Evolutionary conservation across 768 basidiomycete species (phyloP).

Genomic region (Leccinum pellstonianum): DNA sequence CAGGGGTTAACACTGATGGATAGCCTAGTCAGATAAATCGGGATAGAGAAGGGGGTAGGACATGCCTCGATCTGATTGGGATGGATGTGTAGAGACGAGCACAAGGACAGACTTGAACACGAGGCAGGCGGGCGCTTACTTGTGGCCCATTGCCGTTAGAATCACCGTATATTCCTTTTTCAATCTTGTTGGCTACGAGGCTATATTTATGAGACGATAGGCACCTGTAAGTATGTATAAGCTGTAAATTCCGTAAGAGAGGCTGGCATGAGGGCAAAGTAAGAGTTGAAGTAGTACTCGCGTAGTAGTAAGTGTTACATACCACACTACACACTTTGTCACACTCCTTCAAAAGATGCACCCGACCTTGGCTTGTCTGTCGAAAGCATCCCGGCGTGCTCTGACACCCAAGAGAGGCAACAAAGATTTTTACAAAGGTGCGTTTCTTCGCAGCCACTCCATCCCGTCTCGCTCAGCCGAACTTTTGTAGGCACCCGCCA

Average conservation of each 20-base stretch:
- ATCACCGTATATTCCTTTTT: not conserved
- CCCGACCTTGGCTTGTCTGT: slow-evolving; percentile 63
- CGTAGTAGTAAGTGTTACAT: too few species aligned
- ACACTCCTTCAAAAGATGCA: slow-evolving; percentile 45
- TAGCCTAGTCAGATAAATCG: not conserved
- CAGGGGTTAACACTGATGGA: too few species aligned
- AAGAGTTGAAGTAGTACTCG: not conserved
- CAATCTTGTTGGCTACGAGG: not conserved
- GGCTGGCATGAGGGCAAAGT: not conserved
- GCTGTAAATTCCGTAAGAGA: not conserved
- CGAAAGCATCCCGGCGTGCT: slow-evolving; percentile 82
- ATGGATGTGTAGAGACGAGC: not conserved
- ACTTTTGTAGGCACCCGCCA: slow-evolving; percentile 68
- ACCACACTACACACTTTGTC: not conserved
- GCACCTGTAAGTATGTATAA: not conserved
- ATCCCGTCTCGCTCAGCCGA: not conserved
- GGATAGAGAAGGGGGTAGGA: not conserved
- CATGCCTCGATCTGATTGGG: not conserved
- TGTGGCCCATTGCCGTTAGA: not conserved
- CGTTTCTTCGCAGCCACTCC: slow-evolving; percentile 7
- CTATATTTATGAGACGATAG: not conserved
- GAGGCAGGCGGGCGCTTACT: slow-evolving; percentile 5
- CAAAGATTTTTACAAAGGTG: slow-evolving; percentile 97
- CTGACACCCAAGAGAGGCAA: slow-evolving; percentile 86
- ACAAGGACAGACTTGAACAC: not conserved